Base-by-base conservation (phyloP, 1,284 basidiomycete species). In the Fomes fomentarius region DNA sequence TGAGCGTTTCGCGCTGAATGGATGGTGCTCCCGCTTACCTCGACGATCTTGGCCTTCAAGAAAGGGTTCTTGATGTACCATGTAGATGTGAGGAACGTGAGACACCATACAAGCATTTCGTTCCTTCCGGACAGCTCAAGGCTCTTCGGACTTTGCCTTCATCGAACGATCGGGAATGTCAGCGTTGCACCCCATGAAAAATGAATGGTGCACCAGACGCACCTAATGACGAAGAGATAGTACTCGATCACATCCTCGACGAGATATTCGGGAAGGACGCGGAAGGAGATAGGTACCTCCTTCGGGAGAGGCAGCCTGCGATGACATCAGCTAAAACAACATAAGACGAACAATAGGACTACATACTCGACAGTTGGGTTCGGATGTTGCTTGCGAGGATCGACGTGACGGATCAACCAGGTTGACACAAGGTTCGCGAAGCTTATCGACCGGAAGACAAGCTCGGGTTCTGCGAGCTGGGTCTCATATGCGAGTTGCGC, bases 21-120 rank as follows among this genome's bases (percentile, higher is more conserved):
- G 11, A 25, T 28, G 15, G 10, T n/a, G 37, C 24, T 11, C 24
- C 11, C 35, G 22, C 43, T n/a, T 62, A 94, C 93, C 67, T 96
- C 94, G 60, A 98, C 94, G 40, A 99, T 88, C 74, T 99, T 98
- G n/a, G 94, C 88, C 73, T 98, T 98, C 63, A 99, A 73, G 80
- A 97, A 98, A 0, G 97, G 97, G 63, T 99, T 99, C 76, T 97
- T 98, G 77, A 99, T 95, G 70, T 96, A 98, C 84, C 91, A 93
- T 0, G 93, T 93, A 6, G 94, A 97, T 7, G 91, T 89, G 51
- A 99, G 77, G 81, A 98, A 98, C 0, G 93, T 94, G 61, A 98
- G 79, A 34, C 88, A 84, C 72, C 98, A 99, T 0, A 87, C 84
- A 60, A 98, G 78, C n/a, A 99, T 76, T 63, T 96, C 95, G 25